Evolutionary conservation across 257 asterid genomes (phyloP).

Genomic region (Paraleonurus japonicus): DNA sequence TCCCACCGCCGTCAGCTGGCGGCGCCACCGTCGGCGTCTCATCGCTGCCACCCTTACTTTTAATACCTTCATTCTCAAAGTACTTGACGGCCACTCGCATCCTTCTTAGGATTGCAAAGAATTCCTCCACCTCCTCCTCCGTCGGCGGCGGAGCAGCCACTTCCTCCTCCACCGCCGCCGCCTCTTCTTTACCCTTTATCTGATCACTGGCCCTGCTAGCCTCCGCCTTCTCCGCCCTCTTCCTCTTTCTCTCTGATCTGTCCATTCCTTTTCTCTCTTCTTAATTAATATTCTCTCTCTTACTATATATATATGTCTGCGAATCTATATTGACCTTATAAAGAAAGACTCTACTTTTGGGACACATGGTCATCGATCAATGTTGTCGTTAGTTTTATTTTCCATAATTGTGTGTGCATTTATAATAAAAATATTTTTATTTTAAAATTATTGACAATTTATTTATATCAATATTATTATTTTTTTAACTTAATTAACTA

Average conservation of each 20-base stretch:
- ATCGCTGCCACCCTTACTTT: neutral
- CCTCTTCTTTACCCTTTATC: neutral
- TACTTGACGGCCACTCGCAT: conserved; percentile 51
- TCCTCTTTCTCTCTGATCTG: conserved; percentile 29
- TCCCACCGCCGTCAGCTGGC: conserved; percentile 17
- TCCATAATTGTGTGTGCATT: too few species aligned
- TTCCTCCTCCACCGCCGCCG: conserved; percentile 13
- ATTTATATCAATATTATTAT: too few species aligned
- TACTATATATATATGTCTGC: neutral
- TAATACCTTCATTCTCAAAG: conserved; percentile 31
- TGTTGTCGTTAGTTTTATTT: too few species aligned
- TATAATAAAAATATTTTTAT: too few species aligned
- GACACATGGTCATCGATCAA: neutral
- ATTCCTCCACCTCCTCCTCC: conserved; percentile 70
- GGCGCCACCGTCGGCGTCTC: conserved; percentile 8
- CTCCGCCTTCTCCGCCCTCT: conserved; percentile 23
- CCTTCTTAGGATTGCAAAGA: conserved; percentile 51
- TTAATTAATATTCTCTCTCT: neutral
- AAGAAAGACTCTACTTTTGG: neutral
- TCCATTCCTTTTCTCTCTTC: conserved; percentile 25
- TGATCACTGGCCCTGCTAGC: neutral
- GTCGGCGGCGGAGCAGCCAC: conserved; percentile 27
- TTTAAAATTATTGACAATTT: too few species aligned
- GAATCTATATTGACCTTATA: neutral
- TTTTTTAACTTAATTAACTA: too few species aligned